These are phyloP conservation scores for Phytophthora fragariaefolia DNA, from an alignment of 352 stramenopile genomes.

Conservation along the genomic window DNA sequence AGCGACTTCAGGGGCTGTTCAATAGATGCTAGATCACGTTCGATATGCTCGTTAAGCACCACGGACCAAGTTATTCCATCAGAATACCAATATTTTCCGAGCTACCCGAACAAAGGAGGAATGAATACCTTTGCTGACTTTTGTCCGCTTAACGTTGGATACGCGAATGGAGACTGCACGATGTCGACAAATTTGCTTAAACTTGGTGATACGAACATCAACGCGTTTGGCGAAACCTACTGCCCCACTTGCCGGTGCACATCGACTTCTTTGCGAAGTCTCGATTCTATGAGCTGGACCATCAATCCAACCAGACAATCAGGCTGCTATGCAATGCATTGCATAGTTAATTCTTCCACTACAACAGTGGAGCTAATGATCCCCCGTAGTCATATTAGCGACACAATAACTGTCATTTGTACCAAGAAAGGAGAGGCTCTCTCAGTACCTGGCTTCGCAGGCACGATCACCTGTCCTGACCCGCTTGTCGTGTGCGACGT, in stretches of 20 bases:
- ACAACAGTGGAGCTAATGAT: conserved; percentile 52
- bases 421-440: conserved; percentile 46
- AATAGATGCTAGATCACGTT: conserved; percentile 67
- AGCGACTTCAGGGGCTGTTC: conserved; percentile 60
- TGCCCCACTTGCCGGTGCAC: conserved; percentile 75
- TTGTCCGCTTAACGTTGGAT: conserved; percentile 72
- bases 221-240: conserved; percentile 79
- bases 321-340: conserved; percentile 72
- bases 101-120: conserved; percentile 44
- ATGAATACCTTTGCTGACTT: conserved; percentile 68
- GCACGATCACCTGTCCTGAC: conserved; percentile 68
- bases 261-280: conserved; percentile 57
- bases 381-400: conserved; percentile 16
- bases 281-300: conserved; percentile 54
- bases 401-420: conserved; percentile 51
- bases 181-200: conserved; percentile 49
- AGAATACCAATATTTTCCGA: conserved; percentile 68
- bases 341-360: conserved; percentile 22
- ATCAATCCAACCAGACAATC: conserved; percentile 56
- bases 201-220: conserved; percentile 49
- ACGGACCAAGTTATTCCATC: conserved; percentile 44
- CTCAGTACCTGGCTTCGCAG: conserved; percentile 54
- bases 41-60: conserved; percentile 51
- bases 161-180: conserved; percentile 58
- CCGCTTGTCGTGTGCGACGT: conserved; percentile 58